Evolutionary conservation across 192 early-diverging fungal genomes (phyloP).

Genomic region (Coemansia sp.): DNA sequence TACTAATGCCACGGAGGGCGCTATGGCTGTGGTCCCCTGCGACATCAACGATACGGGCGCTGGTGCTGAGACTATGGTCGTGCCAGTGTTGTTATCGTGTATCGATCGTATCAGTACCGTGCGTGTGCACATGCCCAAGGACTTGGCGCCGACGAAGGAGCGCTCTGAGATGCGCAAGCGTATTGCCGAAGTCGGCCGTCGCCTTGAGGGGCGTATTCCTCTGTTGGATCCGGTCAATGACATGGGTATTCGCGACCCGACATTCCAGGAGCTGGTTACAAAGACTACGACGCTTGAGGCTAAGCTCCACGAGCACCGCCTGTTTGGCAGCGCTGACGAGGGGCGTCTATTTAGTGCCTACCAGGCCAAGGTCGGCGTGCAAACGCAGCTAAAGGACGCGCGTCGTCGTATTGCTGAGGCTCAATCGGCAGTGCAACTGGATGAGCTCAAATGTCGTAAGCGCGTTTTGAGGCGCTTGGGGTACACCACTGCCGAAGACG

Average conservation of each 20-base stretch:
- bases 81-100: slow-evolving; percentile 77
- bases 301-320: slow-evolving; percentile 64
- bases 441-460: slow-evolving; percentile 90
- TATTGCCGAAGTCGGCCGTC: slow-evolving; percentile 70
- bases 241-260: slow-evolving; percentile 83
- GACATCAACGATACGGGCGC: slow-evolving; percentile 46
- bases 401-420: slow-evolving; percentile 78
- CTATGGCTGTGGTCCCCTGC: slow-evolving; percentile 49
- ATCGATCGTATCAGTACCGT: slow-evolving; percentile 77
- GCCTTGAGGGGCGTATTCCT: slow-evolving; percentile 80
- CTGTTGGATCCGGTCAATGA: slow-evolving; percentile 87
- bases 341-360: slow-evolving; percentile 66
- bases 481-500: slow-evolving; percentile 80
- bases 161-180: slow-evolving; percentile 66
- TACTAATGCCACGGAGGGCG: slow-evolving; percentile 21
- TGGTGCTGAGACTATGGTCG: slow-evolving; percentile 66
- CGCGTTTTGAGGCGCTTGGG: slow-evolving; percentile 91
- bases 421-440: slow-evolving; percentile 85
- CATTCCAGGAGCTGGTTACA: slow-evolving; percentile 72
- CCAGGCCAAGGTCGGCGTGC: slow-evolving; percentile 66
- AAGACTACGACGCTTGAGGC: slow-evolving; percentile 77
- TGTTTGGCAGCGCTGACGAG: slow-evolving; percentile 63
- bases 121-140: slow-evolving; percentile 74
- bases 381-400: slow-evolving; percentile 64
- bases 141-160: slow-evolving; percentile 62